Percentiles rank a stretch among this genome's conserved stretches.
Evolutionary conservation across 305 asterid genomes (phyloP).

Genomic region (Rubia balearica): DNA sequence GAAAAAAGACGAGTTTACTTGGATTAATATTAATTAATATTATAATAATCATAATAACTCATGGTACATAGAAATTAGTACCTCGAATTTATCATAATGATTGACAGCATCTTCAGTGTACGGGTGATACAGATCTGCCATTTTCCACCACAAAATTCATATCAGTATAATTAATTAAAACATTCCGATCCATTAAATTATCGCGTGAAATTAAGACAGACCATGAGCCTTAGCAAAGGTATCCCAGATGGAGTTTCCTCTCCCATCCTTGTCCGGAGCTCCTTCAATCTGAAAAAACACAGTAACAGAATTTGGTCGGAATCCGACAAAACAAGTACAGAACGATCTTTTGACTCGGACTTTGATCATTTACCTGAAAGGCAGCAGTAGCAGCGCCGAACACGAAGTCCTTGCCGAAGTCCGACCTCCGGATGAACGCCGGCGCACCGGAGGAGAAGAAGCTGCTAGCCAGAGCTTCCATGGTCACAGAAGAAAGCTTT

Average conservation of each 20-base stretch:
- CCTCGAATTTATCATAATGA: constrained; percentile 9
- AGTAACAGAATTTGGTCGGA: not conserved
- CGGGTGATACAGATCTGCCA: constrained; percentile 11
- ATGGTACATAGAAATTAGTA: not conserved
- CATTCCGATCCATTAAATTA: not conserved
- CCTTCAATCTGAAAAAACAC: constrained; percentile 8
- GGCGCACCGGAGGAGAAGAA: not conserved
- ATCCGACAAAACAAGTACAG: not conserved
- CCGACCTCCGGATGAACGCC: constrained; percentile 1
- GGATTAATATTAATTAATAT: not conserved
- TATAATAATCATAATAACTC: no score
- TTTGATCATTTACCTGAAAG: no score
- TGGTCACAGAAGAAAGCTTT: not conserved
- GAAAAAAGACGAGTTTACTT: not conserved
- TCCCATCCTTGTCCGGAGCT: not conserved
- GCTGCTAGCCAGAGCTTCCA: not conserved
- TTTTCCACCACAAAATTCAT: not conserved
- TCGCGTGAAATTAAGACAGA: not conserved
- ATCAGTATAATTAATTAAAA: not conserved
- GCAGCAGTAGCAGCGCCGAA: constrained; percentile 14
- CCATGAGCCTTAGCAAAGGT: not conserved
- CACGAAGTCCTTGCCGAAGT: constrained; percentile 4
- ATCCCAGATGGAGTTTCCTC: constrained; percentile 11
- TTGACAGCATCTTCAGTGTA: constrained; percentile 12
- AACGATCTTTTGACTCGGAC: no score